These are phyloP conservation scores for Alternaria rosae DNA, from an alignment of 2,329 filamentous ascomycete species.

Conservation along the genomic window DNA sequence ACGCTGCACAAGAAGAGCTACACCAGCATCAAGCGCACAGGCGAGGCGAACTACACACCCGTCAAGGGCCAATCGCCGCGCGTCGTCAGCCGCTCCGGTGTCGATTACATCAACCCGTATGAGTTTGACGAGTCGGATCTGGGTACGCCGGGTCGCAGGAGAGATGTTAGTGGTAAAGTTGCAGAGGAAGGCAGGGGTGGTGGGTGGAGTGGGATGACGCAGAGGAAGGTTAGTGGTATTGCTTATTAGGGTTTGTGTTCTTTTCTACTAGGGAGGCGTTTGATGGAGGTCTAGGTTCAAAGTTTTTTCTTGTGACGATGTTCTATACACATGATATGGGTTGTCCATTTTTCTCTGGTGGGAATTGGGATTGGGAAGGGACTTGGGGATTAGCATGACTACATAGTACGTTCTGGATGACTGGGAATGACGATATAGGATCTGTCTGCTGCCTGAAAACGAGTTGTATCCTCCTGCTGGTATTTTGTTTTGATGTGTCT, in stretches of 20 bases:
- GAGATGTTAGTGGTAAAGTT: conserved; percentile 74
- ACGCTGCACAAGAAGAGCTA: conserved; percentile 44
- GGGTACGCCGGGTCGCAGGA: conserved; percentile 36
- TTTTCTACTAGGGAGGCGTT: neutral
- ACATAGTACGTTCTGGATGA: neutral
- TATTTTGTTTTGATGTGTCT: neutral
- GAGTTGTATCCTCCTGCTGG: neutral
- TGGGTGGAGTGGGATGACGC: conserved; percentile 43
- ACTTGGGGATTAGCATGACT: neutral
- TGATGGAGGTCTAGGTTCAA: neutral
- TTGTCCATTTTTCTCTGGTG: neutral
- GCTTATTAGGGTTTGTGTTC: neutral
- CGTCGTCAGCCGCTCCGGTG: conserved; percentile 57
- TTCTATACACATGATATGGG: neutral
- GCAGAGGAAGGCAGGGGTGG: conserved; percentile 72
- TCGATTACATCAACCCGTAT: conserved; percentile 54
- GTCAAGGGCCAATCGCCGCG: conserved; percentile 48
- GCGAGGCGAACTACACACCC: conserved; percentile 39
- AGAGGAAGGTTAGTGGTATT: conserved; percentile 53
- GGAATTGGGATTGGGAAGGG: neutral
- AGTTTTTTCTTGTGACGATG: neutral
- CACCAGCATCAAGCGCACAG: conserved; percentile 42
- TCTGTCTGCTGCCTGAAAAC: neutral
- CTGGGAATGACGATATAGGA: neutral
- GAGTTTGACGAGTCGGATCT: conserved; percentile 43